These are phyloP conservation scores for Lyophyllum semitale DNA, from an alignment of 768 basidiomycete species.

Conservation along the genomic window DNA sequence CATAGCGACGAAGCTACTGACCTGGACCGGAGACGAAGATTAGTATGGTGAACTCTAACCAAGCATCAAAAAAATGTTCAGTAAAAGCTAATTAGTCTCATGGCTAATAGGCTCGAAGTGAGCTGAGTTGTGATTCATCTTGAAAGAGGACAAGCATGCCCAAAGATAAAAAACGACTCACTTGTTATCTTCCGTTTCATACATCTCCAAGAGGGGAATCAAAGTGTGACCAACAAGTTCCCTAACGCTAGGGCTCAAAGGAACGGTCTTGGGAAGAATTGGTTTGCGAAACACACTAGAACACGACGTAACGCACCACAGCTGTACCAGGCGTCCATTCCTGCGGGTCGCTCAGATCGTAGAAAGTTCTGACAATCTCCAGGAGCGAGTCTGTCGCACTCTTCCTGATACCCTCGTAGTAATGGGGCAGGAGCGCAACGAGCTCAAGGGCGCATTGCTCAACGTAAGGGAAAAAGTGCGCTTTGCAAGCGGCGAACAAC, in stretches of 20 bases:
- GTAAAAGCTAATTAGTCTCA: slow-evolving; percentile 53
- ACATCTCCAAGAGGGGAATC: slow-evolving; percentile 80
- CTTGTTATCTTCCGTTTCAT: slow-evolving; percentile 96
- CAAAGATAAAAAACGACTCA: slow-evolving; percentile 44
- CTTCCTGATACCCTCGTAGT: slow-evolving; percentile 98
- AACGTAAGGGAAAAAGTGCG: slow-evolving; percentile 89
- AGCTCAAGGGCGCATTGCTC: slow-evolving; percentile 82
- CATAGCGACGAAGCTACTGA: slow-evolving; percentile 88
- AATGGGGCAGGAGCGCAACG: slow-evolving; percentile 79
- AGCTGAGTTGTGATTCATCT: slow-evolving; percentile 76
- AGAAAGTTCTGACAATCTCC: slow-evolving; percentile 87
- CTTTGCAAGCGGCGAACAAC: slow-evolving; percentile 79
- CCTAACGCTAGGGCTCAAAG: slow-evolving; percentile 69
- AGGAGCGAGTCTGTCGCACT: slow-evolving; percentile 86
- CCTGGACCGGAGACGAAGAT: slow-evolving; percentile 43
- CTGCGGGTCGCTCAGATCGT: slow-evolving; percentile 79
- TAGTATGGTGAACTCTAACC: slow-evolving; percentile 18
- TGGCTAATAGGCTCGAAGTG: slow-evolving; percentile 69
- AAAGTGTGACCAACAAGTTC: slow-evolving; percentile 79
- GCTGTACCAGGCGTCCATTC: slow-evolving; percentile 81
- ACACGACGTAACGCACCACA: slow-evolving; percentile 46
- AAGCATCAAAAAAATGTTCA: slow-evolving; percentile 28
- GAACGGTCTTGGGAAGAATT: slow-evolving; percentile 33
- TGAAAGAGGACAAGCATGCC: slow-evolving; percentile 12
- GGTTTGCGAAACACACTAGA: background rate